Percentiles rank a stretch among this genome's conserved stretches.
Conservation (phyloP, 2,329 filamentous ascomycete genomes). For the Xylaria sp. region DNA sequence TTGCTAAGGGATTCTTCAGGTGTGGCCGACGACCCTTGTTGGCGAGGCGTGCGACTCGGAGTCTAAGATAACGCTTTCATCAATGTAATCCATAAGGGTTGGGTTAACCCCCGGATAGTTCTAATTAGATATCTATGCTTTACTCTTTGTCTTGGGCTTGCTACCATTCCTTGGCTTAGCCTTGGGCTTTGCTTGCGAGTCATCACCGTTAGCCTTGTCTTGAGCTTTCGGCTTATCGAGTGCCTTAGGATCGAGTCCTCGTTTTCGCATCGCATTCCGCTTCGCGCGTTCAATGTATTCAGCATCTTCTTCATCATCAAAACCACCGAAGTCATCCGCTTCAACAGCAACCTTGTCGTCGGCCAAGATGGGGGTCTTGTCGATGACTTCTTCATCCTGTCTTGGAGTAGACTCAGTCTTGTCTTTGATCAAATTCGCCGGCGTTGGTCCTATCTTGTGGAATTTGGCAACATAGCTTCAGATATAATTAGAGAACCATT, state of each 20-base stretch:
- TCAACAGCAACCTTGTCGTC: slow-evolving; percentile 48
- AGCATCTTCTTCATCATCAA: slow-evolving; percentile 75
- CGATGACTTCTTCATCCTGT: slow-evolving; percentile 57
- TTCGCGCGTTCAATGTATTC: slow-evolving; percentile 75
- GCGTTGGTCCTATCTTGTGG: slow-evolving; percentile 85
- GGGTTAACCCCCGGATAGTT: not conserved
- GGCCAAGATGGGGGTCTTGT: slow-evolving; percentile 70
- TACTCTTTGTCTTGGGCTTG: slow-evolving; percentile 36
- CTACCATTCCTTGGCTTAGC: slow-evolving; percentile 11
- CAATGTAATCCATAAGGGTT: slow-evolving; percentile 8
- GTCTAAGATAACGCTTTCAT: no score
- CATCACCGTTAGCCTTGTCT: slow-evolving; percentile 15
- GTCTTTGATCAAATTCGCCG: slow-evolving; percentile 58
- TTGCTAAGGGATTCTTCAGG: not conserved
- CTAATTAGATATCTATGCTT: slow-evolving; percentile 30
- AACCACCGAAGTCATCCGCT: slow-evolving; percentile 70
- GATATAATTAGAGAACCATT: not conserved
- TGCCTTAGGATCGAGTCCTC: slow-evolving; percentile 74
- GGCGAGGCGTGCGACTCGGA: no score
- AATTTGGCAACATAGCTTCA: slow-evolving; percentile 80
- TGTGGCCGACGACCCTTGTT: not conserved
- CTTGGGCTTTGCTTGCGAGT: slow-evolving; percentile 23
- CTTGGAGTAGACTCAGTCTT: slow-evolving; percentile 29
- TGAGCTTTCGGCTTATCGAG: slow-evolving; percentile 45
- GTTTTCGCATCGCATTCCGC: slow-evolving; percentile 73